Conservation (phyloP, 1,139 yeast genomes). For the Yarrowia galli region DNA sequence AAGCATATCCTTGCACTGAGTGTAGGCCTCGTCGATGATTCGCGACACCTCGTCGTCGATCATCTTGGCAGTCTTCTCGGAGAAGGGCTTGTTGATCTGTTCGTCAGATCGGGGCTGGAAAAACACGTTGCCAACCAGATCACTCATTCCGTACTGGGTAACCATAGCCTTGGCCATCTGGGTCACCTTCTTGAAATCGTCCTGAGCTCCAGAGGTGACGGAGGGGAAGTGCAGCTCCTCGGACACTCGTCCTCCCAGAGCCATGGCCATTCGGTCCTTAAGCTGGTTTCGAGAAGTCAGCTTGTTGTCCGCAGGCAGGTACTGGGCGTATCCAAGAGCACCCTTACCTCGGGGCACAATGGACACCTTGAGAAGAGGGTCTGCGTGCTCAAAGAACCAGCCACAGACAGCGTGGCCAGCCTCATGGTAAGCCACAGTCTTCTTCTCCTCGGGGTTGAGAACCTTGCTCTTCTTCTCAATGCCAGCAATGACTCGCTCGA, state of each 20-base stretch:
- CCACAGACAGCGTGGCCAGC: conserved; percentile 99
- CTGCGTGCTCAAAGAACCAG: conserved; percentile 89
- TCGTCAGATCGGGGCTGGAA: conserved; percentile 44
- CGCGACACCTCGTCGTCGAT: conserved; percentile 87
- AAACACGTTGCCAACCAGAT: conserved; percentile 80
- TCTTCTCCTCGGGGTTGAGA: conserved; percentile 81
- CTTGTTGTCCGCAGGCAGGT: conserved; percentile 92
- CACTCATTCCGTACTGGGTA: conserved; percentile 88
- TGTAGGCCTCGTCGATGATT: conserved; percentile 80
- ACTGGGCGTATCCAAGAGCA: conserved; percentile 97
- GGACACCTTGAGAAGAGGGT: conserved; percentile 91
- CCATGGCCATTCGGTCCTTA: conserved; percentile 92
- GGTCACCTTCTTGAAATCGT: conserved; percentile 96
- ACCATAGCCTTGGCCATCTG: conserved; percentile 95
- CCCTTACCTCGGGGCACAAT: conserved; percentile 97
- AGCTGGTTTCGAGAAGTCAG: conserved; percentile 80
- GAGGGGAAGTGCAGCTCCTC: conserved; percentile 90
- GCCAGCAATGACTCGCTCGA: conserved; percentile 97
- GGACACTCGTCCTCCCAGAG: conserved; percentile 94
- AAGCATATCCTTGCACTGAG: conserved; percentile 69
- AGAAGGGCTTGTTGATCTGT: conserved; percentile 80
- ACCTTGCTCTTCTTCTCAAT: conserved; percentile 89
- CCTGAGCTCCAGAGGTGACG: conserved; percentile 95
- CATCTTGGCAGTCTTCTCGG: conserved; percentile 79
- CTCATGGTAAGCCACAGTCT: conserved; percentile 93